phyloP scores from a whole-genome alignment of 2,329 filamentous ascomycete genomes.

The Fusarium newnesense region DNA sequence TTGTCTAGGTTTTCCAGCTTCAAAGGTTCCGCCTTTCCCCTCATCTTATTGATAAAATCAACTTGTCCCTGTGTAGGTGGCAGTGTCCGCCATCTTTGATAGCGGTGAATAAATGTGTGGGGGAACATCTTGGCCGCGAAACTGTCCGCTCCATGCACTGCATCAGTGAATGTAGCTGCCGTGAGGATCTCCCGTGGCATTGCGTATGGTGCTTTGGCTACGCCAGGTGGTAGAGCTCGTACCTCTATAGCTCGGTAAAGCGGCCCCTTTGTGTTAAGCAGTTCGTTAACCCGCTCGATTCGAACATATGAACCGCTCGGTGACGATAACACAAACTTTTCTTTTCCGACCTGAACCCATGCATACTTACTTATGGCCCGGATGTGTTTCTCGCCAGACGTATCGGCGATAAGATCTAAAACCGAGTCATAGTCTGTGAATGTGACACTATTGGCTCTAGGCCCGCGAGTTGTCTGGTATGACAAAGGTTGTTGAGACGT shows the following conservation, averaged over 20 bases:
- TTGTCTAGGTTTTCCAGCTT: conserved; percentile 72
- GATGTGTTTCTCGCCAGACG: conserved; percentile 81
- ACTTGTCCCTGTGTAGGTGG: conserved; percentile 75
- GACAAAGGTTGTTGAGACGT: conserved; percentile 24
- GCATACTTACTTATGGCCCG: conserved; percentile 77
- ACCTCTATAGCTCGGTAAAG: conserved; percentile 60
- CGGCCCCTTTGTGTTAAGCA: conserved; percentile 38
- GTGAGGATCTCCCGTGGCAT: conserved; percentile 75
- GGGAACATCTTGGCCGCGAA: conserved; percentile 76
- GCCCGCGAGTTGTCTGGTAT: conserved; percentile 17
- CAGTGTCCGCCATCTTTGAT: conserved; percentile 74
- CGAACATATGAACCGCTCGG: conserved; percentile 70
- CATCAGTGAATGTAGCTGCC: conserved; percentile 74
- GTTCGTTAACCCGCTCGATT: conserved; percentile 55
- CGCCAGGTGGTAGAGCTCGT: conserved; percentile 56
- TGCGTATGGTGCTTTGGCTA: conserved; percentile 70
- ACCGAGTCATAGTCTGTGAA: conserved; percentile 94
- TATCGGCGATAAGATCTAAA: conserved; percentile 89
- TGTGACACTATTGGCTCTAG: conserved; percentile 62
- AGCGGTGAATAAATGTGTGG: conserved; percentile 71
- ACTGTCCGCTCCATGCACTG: conserved; percentile 86
- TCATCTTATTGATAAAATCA: conserved; percentile 74
- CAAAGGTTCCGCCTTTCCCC: conserved; percentile 64
- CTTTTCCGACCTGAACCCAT: conserved; percentile 83
- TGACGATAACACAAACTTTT: conserved; percentile 77